Evolutionary conservation across 2,329 filamentous ascomycete species (phyloP), one percentile per base, ranked within the genome.

Genomic region (Nemania sp.): DNA sequence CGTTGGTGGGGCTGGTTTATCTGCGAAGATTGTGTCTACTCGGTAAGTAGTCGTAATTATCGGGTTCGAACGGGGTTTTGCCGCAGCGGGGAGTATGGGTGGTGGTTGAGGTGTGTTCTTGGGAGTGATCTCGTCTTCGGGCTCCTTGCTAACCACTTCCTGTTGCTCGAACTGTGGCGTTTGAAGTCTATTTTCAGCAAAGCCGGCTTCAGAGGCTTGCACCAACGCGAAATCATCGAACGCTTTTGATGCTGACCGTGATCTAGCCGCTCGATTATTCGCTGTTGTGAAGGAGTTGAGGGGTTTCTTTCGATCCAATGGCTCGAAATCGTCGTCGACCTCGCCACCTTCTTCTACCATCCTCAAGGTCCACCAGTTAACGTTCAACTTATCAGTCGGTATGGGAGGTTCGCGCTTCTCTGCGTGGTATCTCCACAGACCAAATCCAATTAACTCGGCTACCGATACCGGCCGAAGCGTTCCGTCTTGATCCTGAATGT

Each of bases 321-420:
- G 87, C 34, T 90, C 90, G 65, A 95, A 95, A 70, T 95, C 91
- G 65, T 92, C 90, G 67, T 96, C 91, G 1, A 94, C 87, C 70
- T 95, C 91, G 50, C 90, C 91, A 57, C 91, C 90, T 71, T 95
- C 87, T 63, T 95, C 87, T 1, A 93, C 90, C 87, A 96, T 92
- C 42, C 90, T 84, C 57, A 96, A 77, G 21, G 87, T 91, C 89
- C 90, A 95, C 79, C 87, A 87, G 70, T 94, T 94, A 67, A 93
- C 88, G 67, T 91, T 91, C 54, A 87, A 79, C 70, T 91, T 90
- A 52, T 87, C 84, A 1, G 78, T 73, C 0, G 86, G 78, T 10
- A 95, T 78, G 0, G 82, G 72, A 3, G 91, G 91, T 65, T 92
- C 85, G 29, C 87, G 79, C 67, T 90, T 90, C 71, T 93, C 90